Conservation (phyloP, 495 filamentous ascomycete genomes). For the Aspergillus nidulans region DNA sequence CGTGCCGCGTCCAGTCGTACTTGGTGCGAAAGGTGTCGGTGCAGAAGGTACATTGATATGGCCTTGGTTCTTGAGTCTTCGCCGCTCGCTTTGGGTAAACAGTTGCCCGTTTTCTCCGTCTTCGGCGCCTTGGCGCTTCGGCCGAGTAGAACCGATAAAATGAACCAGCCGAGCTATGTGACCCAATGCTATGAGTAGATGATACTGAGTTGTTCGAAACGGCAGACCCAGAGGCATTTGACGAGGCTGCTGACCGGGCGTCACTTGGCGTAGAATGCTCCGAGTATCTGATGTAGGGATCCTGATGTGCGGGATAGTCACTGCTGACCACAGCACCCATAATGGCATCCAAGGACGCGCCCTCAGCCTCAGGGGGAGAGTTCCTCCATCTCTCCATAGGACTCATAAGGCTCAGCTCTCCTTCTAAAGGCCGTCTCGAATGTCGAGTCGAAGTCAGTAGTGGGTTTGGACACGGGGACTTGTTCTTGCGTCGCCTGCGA, state of each 20-base stretch:
- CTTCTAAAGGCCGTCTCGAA: not conserved
- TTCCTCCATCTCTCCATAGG: constrained; percentile 70
- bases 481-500: constrained; percentile 16
- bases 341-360: constrained; percentile 64
- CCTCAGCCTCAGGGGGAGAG: constrained; percentile 73
- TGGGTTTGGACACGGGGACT: not conserved
- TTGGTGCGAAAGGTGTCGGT: constrained; percentile 73
- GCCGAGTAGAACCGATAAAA: constrained; percentile 39
- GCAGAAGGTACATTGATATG: constrained; percentile 77
- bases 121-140: constrained; percentile 1
- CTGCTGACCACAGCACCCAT: constrained; percentile 50
- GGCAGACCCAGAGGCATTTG: constrained; percentile 44
- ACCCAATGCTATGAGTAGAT: constrained; percentile 39
- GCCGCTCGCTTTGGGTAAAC: not conserved
- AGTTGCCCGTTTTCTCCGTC: not conserved
- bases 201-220: constrained; percentile 33
- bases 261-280: not conserved
- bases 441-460: not conserved
- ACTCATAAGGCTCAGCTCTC: not conserved
- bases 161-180: constrained; percentile 46
- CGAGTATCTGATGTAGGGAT: not conserved
- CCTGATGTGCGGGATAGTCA: not conserved
- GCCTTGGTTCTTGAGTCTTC: not conserved
- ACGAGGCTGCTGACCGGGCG: constrained; percentile 3
- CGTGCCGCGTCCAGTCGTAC: constrained; percentile 77